Evolutionary conservation across 345 rosid species (phyloP).

Genomic region (Citrus mangshanensis): DNA sequence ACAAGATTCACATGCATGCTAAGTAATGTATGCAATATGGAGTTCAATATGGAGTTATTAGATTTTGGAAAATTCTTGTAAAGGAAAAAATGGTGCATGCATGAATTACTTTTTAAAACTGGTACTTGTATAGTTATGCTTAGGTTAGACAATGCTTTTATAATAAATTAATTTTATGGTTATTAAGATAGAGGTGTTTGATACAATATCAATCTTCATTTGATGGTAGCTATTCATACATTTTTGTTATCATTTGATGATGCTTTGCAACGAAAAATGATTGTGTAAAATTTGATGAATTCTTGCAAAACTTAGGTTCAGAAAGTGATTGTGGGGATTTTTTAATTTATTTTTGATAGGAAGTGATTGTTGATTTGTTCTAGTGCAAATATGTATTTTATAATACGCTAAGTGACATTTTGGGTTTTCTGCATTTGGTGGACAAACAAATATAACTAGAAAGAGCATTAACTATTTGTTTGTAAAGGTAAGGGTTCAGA

Average conservation of each 20-base stretch:
- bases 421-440: neutral
- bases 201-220: neutral
- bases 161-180: neutral
- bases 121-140: too few species aligned
- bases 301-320: neutral
- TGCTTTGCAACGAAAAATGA: neutral
- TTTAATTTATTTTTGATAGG: too few species aligned
- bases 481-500: neutral
- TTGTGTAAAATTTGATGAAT: too few species aligned
- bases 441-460: neutral
- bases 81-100: too few species aligned
- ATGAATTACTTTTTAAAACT: too few species aligned
- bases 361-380: too few species aligned
- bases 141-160: neutral
- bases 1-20: too few species aligned
- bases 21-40: too few species aligned
- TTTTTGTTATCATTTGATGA: neutral
- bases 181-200: neutral
- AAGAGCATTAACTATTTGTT: neutral
- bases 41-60: too few species aligned
- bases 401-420: neutral
- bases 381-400: neutral
- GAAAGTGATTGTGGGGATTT: too few species aligned
- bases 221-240: neutral
- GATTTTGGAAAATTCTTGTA: too few species aligned